Evolutionary conservation across 2,329 filamentous ascomycete genomes (phyloP), one percentile per base, ranked within the genome.

Genomic region (Cyanodermella asteris): DNA sequence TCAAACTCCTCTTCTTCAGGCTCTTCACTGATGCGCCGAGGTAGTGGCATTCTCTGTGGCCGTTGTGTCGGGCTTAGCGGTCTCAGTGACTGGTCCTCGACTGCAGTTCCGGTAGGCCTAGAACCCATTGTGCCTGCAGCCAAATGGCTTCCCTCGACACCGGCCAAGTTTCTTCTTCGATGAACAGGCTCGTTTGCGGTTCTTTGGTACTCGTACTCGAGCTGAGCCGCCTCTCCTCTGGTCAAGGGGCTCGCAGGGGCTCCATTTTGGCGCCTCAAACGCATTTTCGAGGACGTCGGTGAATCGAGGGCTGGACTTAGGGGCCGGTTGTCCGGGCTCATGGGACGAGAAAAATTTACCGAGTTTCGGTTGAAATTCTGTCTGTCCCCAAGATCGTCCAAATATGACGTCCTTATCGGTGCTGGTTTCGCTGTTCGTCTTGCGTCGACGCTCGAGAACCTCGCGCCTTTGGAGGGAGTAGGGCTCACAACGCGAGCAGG

Each of bases 271-370:
- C n/a, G n/a, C n/a, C n/a, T n/a, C n/a, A n/a, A n/a, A n/a, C n/a
- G n/a, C n/a, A n/a, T n/a, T n/a, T n/a, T n/a, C n/a, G n/a, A n/a
- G n/a, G n/a, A n/a, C n/a, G n/a, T n/a, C n/a, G n/a, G n/a, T n/a
- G n/a, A n/a, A n/a, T n/a, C 16, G 2, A 29, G 16, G 14, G 30
- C 30, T 19, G 34, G 32, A 14, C 13, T 22, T 15, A 36, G 42
- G 5, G 52, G 52, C 10, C 53, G 55, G 19, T 42, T 50, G 4
- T 51, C 43, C 9, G 45, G 39, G 26, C 42, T 44, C 34, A 47
- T 48, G 3, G 52, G 52, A 24, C 55, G 53, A 1, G 55, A 58
- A 29, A 58, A 58, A 36, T 58, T 58, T 30, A 57, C 41, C 4
- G 54, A 57, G 16, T 44, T 47, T 22, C 50, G 40, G 32, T 49